These are phyloP conservation scores for Trichoderma asperelloides DNA, from an alignment of 495 filamentous ascomycete species.

Conservation along the genomic window DNA sequence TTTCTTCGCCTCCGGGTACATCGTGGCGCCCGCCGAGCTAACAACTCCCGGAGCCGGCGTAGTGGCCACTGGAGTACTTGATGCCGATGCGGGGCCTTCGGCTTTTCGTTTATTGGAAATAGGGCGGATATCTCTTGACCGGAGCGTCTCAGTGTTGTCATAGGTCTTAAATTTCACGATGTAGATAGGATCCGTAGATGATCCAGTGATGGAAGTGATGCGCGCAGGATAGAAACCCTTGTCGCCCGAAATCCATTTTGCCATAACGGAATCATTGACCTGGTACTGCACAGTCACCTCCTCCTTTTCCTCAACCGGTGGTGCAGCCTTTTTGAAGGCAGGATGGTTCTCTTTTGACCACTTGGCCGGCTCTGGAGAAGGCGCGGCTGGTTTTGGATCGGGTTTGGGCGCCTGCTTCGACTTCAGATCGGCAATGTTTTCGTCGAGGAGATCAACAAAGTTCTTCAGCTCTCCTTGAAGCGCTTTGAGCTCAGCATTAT, in stretches of 20 bases:
- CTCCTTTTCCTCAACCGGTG: conserved; percentile 37
- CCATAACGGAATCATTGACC: conserved; percentile 84
- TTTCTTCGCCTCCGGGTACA: conserved; percentile 70
- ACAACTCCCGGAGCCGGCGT: conserved; percentile 54
- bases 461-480: conserved; percentile 77
- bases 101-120: conserved; percentile 81
- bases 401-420: conserved; percentile 42
- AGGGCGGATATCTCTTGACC: conserved; percentile 76
- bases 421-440: conserved; percentile 71
- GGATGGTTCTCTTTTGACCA: conserved; percentile 68
- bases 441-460: conserved; percentile 70
- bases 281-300: conserved; percentile 50
- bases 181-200: conserved; percentile 78
- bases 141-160: conserved; percentile 74
- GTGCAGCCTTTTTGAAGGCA: conserved; percentile 50
- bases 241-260: conserved; percentile 85
- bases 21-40: conserved; percentile 69
- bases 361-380: conserved; percentile 50
- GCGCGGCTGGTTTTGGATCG: conserved; percentile 30
- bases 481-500: conserved; percentile 69
- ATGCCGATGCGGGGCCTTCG: conserved; percentile 59
- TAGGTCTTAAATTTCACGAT: conserved; percentile 91
- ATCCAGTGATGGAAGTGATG: conserved; percentile 89
- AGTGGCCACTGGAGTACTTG: conserved; percentile 23
- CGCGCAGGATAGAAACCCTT: conserved; percentile 85